These are phyloP conservation scores for Taphrina flavorubra DNA, from an alignment of 1,139 yeast genomes.

Conservation along the genomic window DNA sequence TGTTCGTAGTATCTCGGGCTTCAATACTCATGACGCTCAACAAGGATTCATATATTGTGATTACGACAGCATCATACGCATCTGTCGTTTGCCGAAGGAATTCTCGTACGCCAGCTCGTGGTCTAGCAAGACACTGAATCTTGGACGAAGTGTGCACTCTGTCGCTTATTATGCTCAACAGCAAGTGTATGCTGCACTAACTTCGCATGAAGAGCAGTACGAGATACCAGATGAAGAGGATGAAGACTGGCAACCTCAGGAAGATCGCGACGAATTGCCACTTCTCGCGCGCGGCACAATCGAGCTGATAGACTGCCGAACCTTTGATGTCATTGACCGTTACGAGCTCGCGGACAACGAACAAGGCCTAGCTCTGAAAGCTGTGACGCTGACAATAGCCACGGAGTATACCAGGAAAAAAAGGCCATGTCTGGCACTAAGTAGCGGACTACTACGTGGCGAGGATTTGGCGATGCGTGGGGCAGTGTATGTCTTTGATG, in stretches of 20 bases:
- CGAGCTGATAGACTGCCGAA: conserved; percentile 70
- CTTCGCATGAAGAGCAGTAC: conserved; percentile 65
- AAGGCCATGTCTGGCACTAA: conserved; percentile 75
- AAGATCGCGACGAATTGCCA: conserved; percentile 58
- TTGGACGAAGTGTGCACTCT: conserved; percentile 69
- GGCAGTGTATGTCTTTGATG: conserved; percentile 72
- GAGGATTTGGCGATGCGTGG: conserved; percentile 89
- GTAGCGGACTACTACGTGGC: conserved; percentile 75
- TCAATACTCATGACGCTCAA: conserved; percentile 43
- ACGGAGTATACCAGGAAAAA: conserved; percentile 59
- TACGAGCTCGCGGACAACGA: conserved; percentile 69
- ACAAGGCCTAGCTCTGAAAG: conserved; percentile 63
- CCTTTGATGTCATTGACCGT: conserved; percentile 76
- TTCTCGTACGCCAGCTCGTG: conserved; percentile 67
- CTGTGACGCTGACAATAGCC: conserved; percentile 63
- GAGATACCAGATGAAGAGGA: conserved; percentile 79
- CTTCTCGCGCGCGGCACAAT: conserved; percentile 64
- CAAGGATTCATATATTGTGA: conserved; percentile 76
- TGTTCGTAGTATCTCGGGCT: conserved; percentile 45
- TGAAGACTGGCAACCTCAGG: conserved; percentile 47
- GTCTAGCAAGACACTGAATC: conserved; percentile 62
- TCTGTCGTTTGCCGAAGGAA: conserved; percentile 61
- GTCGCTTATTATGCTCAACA: conserved; percentile 75
- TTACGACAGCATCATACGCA: conserved; percentile 71
- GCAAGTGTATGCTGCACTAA: conserved; percentile 68